Percentiles rank a stretch among this genome's conserved stretches.
phyloP scores from a whole-genome alignment of 2,329 filamentous ascomycete genomes.

The Nigrograna mackinnonii region DNA sequence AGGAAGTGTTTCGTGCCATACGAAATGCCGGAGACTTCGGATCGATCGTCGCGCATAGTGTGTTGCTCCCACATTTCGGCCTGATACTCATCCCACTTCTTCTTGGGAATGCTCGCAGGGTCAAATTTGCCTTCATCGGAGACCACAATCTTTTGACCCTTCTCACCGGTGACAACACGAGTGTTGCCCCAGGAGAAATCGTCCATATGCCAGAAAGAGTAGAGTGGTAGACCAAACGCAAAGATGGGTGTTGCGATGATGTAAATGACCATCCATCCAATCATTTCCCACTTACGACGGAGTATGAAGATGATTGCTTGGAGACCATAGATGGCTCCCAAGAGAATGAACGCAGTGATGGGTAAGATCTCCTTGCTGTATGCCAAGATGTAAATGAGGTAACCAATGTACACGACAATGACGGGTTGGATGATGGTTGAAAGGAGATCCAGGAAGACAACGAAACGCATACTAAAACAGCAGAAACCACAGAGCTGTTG shows the following conservation, averaged over 20 bases:
- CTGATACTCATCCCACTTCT: constrained; percentile 99
- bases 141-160: constrained; percentile 88
- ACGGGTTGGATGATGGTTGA: constrained; percentile 92
- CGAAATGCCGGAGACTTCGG: constrained; percentile 89
- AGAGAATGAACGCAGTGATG: constrained; percentile 82
- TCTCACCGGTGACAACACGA: constrained; percentile 92
- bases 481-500: constrained; percentile 98
- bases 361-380: constrained; percentile 69
- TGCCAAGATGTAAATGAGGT: constrained; percentile 78
- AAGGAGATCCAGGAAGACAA: constrained; percentile 92
- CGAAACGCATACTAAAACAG: constrained; percentile 99
- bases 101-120: constrained; percentile 86
- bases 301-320: constrained; percentile 97
- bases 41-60: constrained; percentile 79
- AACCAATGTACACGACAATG: constrained; percentile 84
- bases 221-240: constrained; percentile 85
- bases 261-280: constrained; percentile 99
- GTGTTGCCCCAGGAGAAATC: constrained; percentile 99
- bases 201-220: constrained; percentile 99
- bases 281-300: constrained; percentile 98
- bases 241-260: constrained; percentile 90
- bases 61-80: constrained; percentile 96
- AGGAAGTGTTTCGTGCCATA: constrained; percentile 81
- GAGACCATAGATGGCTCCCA: constrained; percentile 95
- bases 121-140: constrained; percentile 99